Evolutionary conservation across 2,329 filamentous ascomycete species (phyloP), one percentile per base, ranked within the genome.

Genomic region (Tolypocladium album): DNA sequence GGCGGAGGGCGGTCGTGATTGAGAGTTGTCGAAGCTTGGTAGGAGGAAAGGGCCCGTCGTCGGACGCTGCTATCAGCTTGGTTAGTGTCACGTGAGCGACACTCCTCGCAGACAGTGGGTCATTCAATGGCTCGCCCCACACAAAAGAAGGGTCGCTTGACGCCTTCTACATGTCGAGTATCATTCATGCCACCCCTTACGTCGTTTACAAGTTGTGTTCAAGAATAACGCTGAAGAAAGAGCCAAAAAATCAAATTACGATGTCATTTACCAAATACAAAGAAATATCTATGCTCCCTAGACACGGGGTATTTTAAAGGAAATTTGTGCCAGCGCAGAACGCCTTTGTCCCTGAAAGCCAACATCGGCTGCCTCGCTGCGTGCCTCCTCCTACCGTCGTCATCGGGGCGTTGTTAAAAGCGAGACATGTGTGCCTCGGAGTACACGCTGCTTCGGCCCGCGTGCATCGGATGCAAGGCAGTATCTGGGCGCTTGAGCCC

Each of bases 401-500:
- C 17, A 17, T 36, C 12, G 31, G 17, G 12, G 27, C 50, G 31
- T 53, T 20, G 13, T 63, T 68, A 81, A 66, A 83, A 82, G 31
- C 77, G 76, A 53, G 75, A 74, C 68, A 83, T 74, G 63, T 81
- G 70, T n/a, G 75, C 79, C 62, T 76, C 77, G 53, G 80, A 82
- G 67, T 83, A 83, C 9, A 70, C 69, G 64, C 74, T 79, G 67
- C 72, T 77, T 36, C 70, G 68, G 3, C 71, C 71, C 39, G 71
- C 71, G 65, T 80, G 74, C 57, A 78, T 77, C 34, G 84, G 84
- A 65, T 87, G 84, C 63, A 84, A 62, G 1, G 81, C 81, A 9
- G 83, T 83, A 36, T 81, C 77, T 1, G 85, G 85, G 13, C 84
- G 78, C 67, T 78, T 75, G 15, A 87, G 62, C 0, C 76, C 75